Percentiles rank a stretch among this genome's conserved stretches.
Conservation (phyloP, 805 yeast species). For the Candida succiphila region DNA sequence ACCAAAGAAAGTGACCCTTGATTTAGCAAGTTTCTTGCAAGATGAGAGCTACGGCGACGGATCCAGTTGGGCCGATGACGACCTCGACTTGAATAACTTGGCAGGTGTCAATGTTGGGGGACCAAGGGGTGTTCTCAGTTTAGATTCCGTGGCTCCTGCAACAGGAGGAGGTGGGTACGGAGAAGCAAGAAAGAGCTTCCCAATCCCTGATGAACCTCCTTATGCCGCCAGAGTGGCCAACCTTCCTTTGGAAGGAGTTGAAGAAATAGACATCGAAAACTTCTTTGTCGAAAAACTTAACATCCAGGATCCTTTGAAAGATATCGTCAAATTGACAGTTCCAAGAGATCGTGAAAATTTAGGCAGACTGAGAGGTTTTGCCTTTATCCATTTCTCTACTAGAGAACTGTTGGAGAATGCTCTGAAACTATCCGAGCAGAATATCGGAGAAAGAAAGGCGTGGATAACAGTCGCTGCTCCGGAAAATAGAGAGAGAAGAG, state of each 20-base stretch:
- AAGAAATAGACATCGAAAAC: slow-evolving; percentile 51
- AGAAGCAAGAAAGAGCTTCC: slow-evolving; percentile 48
- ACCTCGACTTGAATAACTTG: slow-evolving; percentile 43
- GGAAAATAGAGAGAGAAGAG: slow-evolving; percentile 30
- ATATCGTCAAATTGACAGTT: slow-evolving; percentile 55
- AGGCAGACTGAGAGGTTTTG: slow-evolving; percentile 55
- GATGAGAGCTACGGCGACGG: slow-evolving; percentile 60
- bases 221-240: slow-evolving; percentile 83
- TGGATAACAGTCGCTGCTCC: slow-evolving; percentile 54
- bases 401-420: slow-evolving; percentile 41
- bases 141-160: slow-evolving; percentile 11
- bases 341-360: slow-evolving; percentile 61
- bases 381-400: slow-evolving; percentile 39
- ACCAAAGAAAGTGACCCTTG: slow-evolving; percentile 69
- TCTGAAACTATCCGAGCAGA: slow-evolving; percentile 31
- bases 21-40: slow-evolving; percentile 74
- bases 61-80: slow-evolving; percentile 82
- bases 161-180: slow-evolving; percentile 4
- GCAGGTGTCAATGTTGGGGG: slow-evolving; percentile 3
- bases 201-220: slow-evolving; percentile 89
- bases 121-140: slow-evolving; percentile 11
- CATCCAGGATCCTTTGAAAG: slow-evolving; percentile 36
- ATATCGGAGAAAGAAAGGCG: slow-evolving; percentile 38
- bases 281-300: slow-evolving; percentile 48
- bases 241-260: slow-evolving; percentile 75